phyloP scores from a whole-genome alignment of 129 eudicot species.

The Ambrosia trifida region DNA sequence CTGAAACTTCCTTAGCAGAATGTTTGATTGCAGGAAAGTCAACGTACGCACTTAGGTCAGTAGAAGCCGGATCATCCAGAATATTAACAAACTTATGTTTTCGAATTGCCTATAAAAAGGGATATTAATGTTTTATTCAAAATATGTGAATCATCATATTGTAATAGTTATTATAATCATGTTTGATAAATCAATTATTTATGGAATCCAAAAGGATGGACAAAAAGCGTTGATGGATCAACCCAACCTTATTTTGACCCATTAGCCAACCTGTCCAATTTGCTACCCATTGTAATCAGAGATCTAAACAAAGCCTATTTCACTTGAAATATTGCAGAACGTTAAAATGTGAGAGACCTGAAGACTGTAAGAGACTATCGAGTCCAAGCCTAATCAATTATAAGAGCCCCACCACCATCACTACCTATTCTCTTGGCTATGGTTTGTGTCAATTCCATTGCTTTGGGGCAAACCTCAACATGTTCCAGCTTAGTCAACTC shows the following conservation, averaged over 20 bases:
- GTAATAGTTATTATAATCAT: neutral
- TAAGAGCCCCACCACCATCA: slow-evolving; percentile 97
- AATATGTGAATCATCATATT: neutral
- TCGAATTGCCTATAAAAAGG: slow-evolving; percentile 77
- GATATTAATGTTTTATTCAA: neutral
- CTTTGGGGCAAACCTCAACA: slow-evolving; percentile 87
- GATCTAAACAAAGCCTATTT: neutral
- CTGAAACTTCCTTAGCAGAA: slow-evolving; percentile 94
- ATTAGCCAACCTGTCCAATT: neutral
- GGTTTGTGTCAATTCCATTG: slow-evolving; percentile 81
- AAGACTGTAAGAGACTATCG: slow-evolving; percentile 81
- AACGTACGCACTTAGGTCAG: slow-evolving; percentile 94
- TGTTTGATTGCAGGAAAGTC: slow-evolving; percentile 85
- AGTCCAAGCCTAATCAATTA: slow-evolving; percentile 89
- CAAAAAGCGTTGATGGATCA: slow-evolving; percentile 13
- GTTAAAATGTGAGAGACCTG: slow-evolving; percentile 53
- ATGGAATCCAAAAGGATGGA: neutral
- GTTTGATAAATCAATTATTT: neutral
- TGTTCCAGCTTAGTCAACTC: slow-evolving; percentile 65
- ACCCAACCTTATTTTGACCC: slow-evolving; percentile 4
- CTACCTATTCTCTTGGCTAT: slow-evolving; percentile 76
- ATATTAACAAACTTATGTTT: slow-evolving; percentile 88
- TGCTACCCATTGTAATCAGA: slow-evolving; percentile 1
- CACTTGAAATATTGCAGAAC: neutral
- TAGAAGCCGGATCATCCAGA: slow-evolving; percentile 88